Evolutionary conservation across 2,329 filamentous ascomycete genomes (phyloP), one percentile per base, ranked within the genome.

Genomic region (Hymenoscyphus fructigenus): DNA sequence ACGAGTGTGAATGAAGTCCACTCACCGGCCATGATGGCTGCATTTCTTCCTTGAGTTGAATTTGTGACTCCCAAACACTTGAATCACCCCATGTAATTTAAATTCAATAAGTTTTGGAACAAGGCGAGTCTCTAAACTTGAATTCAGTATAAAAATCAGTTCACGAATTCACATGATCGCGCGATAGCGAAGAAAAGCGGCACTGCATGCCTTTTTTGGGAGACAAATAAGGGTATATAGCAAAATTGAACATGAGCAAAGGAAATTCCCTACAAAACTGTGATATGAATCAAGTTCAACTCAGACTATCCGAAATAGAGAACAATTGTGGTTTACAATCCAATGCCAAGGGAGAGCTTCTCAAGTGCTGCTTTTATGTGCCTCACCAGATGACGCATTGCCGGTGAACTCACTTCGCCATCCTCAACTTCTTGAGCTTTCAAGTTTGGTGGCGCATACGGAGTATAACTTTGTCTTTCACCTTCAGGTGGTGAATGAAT

Each of bases 151-250:
- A 2, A 38, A 15, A 1, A 3, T 38, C 9, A 47, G 20, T 26
- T 53, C 47, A 23, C 47, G 47, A 53, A 53, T 53, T 53, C 47
- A 53, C 47, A 53, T 53, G 47, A 53, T 53, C 10, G 26, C 47
- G 47, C 23, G 47, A 23, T 53, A n/a, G 23, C 7, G 47, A 23
- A 53, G 47, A 26, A 50, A 53, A 53, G 47, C 20, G 47, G 47
- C 47, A 53, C 9, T 23, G 23, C 47, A 53, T 53, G 20, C n/a
- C 14, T 26, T 53, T 38, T 12, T 38, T 2, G 38, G 17, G 38
- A 44, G n/a, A 6, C 3, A n/a, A 20, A n/a, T n/a, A 6, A 47
- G n/a, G n/a, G n/a, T 6, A 23, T 7, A 9, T 5, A 47, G 4
- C 17, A 9, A 20, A 10, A 7, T 3, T 5, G 17, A 47, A 9